Conservation (phyloP, 352 stramenopile genomes). For the Phytopythium mirpurense region DNA sequence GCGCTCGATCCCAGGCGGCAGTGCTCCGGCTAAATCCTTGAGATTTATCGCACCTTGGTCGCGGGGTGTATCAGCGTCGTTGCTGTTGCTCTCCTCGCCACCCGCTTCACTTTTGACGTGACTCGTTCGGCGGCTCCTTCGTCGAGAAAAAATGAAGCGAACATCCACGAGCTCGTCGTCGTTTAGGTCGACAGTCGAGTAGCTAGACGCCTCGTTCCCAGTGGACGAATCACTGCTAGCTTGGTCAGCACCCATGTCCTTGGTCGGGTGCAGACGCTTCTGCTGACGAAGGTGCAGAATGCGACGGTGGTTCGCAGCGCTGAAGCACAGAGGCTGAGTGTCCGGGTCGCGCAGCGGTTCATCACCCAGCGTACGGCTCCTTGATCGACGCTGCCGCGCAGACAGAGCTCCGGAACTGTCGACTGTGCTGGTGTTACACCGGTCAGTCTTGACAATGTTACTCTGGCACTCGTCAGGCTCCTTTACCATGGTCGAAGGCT, state of each 20-base stretch:
- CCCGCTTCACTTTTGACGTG: conserved; percentile 9
- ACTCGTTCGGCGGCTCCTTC: conserved; percentile 8
- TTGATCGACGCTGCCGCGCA: conserved; percentile 1
- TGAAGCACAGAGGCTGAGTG: conserved; percentile 14
- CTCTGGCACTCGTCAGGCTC: background rate
- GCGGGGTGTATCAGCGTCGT: background rate
- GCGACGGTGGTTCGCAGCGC: conserved; percentile 47
- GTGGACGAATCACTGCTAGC: background rate
- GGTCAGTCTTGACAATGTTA: too few relatives aligned
- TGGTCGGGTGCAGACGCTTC: conserved; percentile 3
- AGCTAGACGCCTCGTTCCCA: conserved; percentile 1
- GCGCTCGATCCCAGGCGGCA: background rate
- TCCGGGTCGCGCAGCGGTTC: background rate
- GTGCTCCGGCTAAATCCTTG: background rate
- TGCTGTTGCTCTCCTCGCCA: background rate
- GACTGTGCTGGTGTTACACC: background rate
- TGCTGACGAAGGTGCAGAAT: conserved; percentile 54
- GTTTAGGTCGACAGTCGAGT: conserved; percentile 6
- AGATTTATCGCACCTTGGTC: background rate
- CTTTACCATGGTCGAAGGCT: background rate
- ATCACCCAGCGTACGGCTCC: background rate
- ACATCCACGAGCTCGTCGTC: conserved; percentile 42
- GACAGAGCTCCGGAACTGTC: conserved; percentile 1
- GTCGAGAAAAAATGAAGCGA: conserved; percentile 50
- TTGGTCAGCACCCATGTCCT: background rate